Base-by-base conservation (phyloP, 805 yeast species). In the Pichia rugopelliculosa region DNA sequence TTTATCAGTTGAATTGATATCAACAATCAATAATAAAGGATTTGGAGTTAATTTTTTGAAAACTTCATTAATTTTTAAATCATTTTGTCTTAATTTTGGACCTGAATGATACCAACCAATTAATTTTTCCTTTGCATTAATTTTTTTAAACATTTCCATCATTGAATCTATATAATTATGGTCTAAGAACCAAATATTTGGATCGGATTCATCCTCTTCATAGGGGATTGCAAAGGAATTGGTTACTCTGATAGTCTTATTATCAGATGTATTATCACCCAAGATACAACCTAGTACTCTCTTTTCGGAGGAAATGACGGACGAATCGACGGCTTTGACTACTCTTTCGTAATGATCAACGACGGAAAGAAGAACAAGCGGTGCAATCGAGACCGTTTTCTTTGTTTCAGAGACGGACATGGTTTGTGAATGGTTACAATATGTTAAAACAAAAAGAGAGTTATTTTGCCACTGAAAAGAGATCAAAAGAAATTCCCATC, bases 51-150 rank as follows among this genome's bases (percentile, higher is more conserved):
- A 91, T 57, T 79, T 82, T 64, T 84, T 89, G 72, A 93, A 89
- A 45, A 84, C 68, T 55, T 93, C 96, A 64, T 91, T 91, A 60
- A 93, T 93, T 62, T 85, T 87, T 53, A 93, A 72, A 63, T 93
- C 99, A 15, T 95, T 83, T 1, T 90, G 77, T 58, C 80, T 82
- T 55, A 95, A 76, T 65, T 89, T 89, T 18, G 98, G 97, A 5
- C 99, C 99, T 9, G 96, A 84, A 67, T 93, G 99, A 65, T 93
- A 93, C 99, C 99, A 93, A n/a, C 99, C 99, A 62, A 93, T 82
- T 42, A 93, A 74, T 64, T 81, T 87, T 66, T 93, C 99, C 69
- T 87, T 90, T 18, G 99, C 99, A 69, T 90, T 95, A 65, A 93
- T 90, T 66, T 95, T 93, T 64, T 87, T 88, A 70, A 89, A 91